phyloP scores from a whole-genome alignment of 768 basidiomycete species.

The Lactifluus pinguis region DNA sequence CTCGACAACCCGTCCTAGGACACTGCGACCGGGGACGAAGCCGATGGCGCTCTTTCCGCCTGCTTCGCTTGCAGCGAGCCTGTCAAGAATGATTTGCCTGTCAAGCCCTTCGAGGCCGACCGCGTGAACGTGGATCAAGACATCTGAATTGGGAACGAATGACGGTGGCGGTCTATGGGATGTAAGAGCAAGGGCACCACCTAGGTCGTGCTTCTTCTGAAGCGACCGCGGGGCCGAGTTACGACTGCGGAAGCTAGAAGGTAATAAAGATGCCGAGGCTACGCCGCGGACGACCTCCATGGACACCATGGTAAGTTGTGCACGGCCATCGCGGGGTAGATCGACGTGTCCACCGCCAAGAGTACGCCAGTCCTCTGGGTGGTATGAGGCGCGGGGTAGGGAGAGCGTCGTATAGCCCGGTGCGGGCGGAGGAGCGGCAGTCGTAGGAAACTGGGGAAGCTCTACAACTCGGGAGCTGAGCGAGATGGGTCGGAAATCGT shows the following conservation, averaged over 20 bases:
- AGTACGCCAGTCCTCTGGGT: conserved; percentile 29
- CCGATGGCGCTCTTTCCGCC: conserved; percentile 31
- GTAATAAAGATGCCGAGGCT: conserved; percentile 15
- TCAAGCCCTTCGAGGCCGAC: conserved; percentile 76
- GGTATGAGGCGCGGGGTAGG: conserved; percentile 37
- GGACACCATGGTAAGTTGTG: conserved; percentile 83
- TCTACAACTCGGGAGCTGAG: conserved; percentile 20
- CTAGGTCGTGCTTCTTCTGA: conserved; percentile 14
- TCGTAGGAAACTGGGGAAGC: conserved; percentile 27
- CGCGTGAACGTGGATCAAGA: conserved; percentile 86
- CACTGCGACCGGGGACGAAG: conserved; percentile 80
- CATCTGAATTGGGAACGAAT: conserved; percentile 56
- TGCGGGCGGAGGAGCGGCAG: conserved; percentile 9
- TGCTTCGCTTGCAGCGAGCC: conserved; percentile 21
- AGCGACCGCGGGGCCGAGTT: conserved; percentile 3
- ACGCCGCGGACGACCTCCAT: conserved; percentile 64
- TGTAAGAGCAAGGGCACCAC: conserved; percentile 24
- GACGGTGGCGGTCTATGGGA: conserved; percentile 51
- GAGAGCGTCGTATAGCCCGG: conserved; percentile 35
- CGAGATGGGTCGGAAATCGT: conserved; percentile 3
- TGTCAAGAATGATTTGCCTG: conserved; percentile 50
- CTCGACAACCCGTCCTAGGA: conserved; percentile 77
- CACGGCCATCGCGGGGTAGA: conserved; percentile 65
- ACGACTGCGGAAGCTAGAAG: conserved; percentile 4
- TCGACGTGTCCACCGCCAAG: conserved; percentile 50